Base-by-base conservation (phyloP, 495 filamentous ascomycete species). In the Aspergillus carlsbadensis region DNA sequence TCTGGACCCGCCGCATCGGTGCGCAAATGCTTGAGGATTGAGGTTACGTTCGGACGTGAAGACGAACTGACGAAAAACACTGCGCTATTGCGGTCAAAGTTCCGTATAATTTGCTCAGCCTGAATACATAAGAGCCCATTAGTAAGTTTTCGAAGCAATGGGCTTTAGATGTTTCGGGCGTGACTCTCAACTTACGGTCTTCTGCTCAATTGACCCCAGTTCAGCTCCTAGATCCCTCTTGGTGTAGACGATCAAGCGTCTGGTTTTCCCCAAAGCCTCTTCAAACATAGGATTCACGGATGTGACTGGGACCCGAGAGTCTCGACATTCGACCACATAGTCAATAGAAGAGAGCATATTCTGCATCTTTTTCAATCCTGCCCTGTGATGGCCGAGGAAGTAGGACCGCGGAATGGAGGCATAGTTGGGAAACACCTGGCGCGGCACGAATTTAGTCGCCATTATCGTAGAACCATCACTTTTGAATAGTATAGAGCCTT, bases 251-350 rank as follows among this genome's bases (percentile, higher is more conserved):
- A 97, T 77, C 55, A 98, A 65, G 53, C 93, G 82, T 59, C 86
- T 74, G 61, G 81, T 83, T 4, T 82, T 77, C 20, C 83, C 84
- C 18, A 98, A 73, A 7, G 78, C 81, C 43, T 86, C 79, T 62
- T 97, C 95, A 62, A 99, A 94, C 48, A 96, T 75, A 1, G 94
- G 93, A 68, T 99, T 99, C 52, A 90, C 80, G 0, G 90, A 93
- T 0, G 90, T 90, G 4, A 97, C 70, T 2, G 94, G 94, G 6
- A 95, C 84, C 35, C 94, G 87, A 67, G 90, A 93, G 73, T 99
- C 94, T 49, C 94, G 88, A 72, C 92, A 96, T 72, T 99, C 94
- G 54, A 99, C 84, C 46, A 99, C 83, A 42, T 98, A 86, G 59
- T 92, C 89, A 54, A 96, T 88, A 44, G 84, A 81, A 41, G 84